Evolutionary conservation across 805 yeast species (phyloP).

Genomic region (Jamesozyma gamospora): DNA sequence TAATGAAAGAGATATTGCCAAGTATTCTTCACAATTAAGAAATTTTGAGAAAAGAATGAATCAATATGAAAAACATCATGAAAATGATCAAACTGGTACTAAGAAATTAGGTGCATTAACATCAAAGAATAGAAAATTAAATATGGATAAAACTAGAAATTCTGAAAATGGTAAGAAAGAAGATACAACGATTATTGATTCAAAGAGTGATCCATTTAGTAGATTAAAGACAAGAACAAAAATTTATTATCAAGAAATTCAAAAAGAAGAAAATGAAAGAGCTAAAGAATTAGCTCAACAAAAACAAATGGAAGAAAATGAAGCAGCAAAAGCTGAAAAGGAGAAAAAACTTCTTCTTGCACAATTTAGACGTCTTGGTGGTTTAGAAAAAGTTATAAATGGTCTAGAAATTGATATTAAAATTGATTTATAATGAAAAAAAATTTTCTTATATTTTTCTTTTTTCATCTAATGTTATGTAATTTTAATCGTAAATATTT

Average conservation of each 20-base stretch:
- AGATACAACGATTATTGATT: conserved; percentile 24
- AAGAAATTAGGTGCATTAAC: conserved; percentile 59
- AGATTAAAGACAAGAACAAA: conserved; percentile 82
- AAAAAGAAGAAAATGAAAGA: conserved; percentile 47
- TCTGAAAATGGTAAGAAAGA: conserved; percentile 63
- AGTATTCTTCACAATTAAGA: conserved; percentile 40
- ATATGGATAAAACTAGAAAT: conserved; percentile 62
- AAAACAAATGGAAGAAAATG: conserved; percentile 31
- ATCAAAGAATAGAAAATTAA: conserved; percentile 74
- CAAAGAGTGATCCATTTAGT: conserved; percentile 70
- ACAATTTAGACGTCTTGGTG: conserved; percentile 49
- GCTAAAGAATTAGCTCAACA: conserved; percentile 46
- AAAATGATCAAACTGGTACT: conserved; percentile 33
- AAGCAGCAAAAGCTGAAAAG: conserved; percentile 36
- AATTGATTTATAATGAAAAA: conserved; percentile 20
- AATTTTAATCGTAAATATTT: too few species aligned
- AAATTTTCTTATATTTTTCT: too few species aligned
- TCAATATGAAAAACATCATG: conserved; percentile 30
- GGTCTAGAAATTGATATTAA: conserved; percentile 34
- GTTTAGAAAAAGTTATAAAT: conserved; percentile 42
- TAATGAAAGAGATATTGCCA: conserved; percentile 35
- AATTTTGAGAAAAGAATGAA: conserved; percentile 32
- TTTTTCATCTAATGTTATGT: too few species aligned
- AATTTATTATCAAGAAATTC: conserved; percentile 56
- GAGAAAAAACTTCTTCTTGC: conserved; percentile 39